Evolutionary conservation across 2,329 filamentous ascomycete species (phyloP), one percentile per base, ranked within the genome.

Genomic region (Aspergillus flavus): DNA sequence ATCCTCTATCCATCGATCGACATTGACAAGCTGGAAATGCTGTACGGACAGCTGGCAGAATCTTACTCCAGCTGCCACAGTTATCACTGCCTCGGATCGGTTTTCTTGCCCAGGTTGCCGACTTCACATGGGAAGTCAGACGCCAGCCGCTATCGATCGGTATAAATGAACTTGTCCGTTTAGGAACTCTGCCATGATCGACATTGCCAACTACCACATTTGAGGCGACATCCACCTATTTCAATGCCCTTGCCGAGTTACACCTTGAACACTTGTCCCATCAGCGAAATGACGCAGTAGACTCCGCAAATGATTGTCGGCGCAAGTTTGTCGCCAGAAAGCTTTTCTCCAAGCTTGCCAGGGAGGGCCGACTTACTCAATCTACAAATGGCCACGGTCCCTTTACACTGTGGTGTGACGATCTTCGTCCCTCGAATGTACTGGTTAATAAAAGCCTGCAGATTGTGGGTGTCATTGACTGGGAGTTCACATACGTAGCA

Each of bases 41-140:
- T 71, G 0, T 83, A 82, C 64, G 58, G 70, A 2, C 73, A 83
- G 63, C 73, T 83, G 61, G 81, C 81, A 14, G 68, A 68, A 79
- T 79, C 50, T 16, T 83, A 23, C 69, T 84, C 4, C 73, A 81
- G 59, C 70, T 84, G 1, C 76, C 71, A 2, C 66, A 34, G 6
- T 64, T 70, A 0, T 73, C 68, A 0, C 79, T 83, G 26, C 43
- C 73, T 21, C 68, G 68, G 23, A 82, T 84, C n/a, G 81, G 80
- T 9, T 78, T 74, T 21, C 68, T 83, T 0, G 57, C 65, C 36
- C 66, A 79, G 57, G 48, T 64, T 0, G 62, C 68, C 32, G 58
- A 67, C 34, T 67, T 70, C 9, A 61, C 61, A 0, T 66, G 73
- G 68, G 68, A 65, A 50, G 73, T 79, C 4, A 64, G 52, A 9